phyloP scores from a whole-genome alignment of 139 green algal species.

The Micromonas pusilla region DNA sequence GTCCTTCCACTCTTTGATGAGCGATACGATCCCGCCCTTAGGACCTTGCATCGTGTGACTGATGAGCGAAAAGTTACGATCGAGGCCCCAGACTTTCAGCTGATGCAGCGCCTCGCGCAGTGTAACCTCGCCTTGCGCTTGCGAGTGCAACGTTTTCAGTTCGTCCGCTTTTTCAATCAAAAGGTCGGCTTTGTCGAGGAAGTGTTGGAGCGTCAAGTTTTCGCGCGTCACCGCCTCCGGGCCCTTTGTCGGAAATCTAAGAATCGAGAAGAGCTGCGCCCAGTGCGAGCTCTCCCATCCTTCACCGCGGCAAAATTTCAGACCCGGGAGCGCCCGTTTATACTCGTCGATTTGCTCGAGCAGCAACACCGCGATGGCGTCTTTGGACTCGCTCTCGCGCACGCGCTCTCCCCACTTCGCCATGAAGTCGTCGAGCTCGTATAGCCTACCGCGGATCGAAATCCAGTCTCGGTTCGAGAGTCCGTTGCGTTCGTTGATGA shows the following conservation, averaged over 20 bases:
- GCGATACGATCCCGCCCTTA: constrained; percentile 20
- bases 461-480: constrained; percentile 61
- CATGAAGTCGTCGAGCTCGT: constrained; percentile 71
- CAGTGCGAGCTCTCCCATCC: constrained; percentile 71
- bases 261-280: constrained; percentile 60
- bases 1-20: constrained; percentile 79
- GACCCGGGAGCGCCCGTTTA: constrained; percentile 40
- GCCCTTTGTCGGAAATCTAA: constrained; percentile 53
- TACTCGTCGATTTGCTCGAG: constrained; percentile 53
- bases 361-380: constrained; percentile 54
- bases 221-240: constrained; percentile 48
- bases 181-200: constrained; percentile 55
- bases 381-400: constrained; percentile 35
- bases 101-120: constrained; percentile 69
- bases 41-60: constrained; percentile 15
- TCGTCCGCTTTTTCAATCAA: constrained; percentile 48
- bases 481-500: constrained; percentile 53
- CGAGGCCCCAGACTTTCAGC: constrained; percentile 68
- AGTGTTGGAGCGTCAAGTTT: constrained; percentile 60
- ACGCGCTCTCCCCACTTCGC: constrained; percentile 56
- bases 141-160: constrained; percentile 60
- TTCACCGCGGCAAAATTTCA: constrained; percentile 59
- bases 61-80: constrained; percentile 48
- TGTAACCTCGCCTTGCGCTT: constrained; percentile 63
- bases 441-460: constrained; percentile 55